Evolutionary conservation across 306 rosid genomes (phyloP), one percentile per base, ranked within the genome.

Genomic region (Aeschynomene evenia): DNA sequence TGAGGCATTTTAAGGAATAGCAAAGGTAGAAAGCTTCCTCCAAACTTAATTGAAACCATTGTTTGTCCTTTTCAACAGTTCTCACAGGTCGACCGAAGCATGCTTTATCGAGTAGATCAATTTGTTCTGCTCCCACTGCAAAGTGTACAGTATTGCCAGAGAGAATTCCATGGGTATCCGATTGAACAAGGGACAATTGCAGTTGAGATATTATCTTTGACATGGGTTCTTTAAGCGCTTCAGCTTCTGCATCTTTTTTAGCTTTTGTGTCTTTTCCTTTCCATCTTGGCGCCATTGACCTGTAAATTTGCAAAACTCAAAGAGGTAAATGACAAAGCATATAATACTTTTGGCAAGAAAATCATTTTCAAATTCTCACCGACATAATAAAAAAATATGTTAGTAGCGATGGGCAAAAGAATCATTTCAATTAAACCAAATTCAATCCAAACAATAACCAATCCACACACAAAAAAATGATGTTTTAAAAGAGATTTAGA

Each of bases 1-100:
- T 80, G 43, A 86, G 83, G 85, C 96, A 91, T 39, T 83, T 86
- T 57, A 91, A 71, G n/a, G 90, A 77, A 64, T 74, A 51, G 20
- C 67, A 76, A n/a, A 88, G 85, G 76, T 76, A 87, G 68, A 86
- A 88, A 50, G 97, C 96, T 80, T 88, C 97, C 67, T 91, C 97
- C 37, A 79, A 49, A 24, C 83, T 84, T 54, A 86, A 68, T 54
- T 80, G 96, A 82, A 86, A 78, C 89, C 82, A 85, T 11, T 69
- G 83, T n/a, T 57, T 85, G 34, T 83, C 83, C 64, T 81, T 80
- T 39, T 86, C 88, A 64, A 83, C 73, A 7, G 74, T 66, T 37
- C 73, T 23, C 74, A 85, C 63, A 11, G 79, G 85, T 16, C 73
- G 73, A 4, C 96, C 97, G 74, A 91, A 85, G 79, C 91, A 88